Evolutionary conservation across 1,284 basidiomycete species (phyloP), one percentile per base, ranked within the genome.

Genomic region (Fomitopsis schrenkii): DNA sequence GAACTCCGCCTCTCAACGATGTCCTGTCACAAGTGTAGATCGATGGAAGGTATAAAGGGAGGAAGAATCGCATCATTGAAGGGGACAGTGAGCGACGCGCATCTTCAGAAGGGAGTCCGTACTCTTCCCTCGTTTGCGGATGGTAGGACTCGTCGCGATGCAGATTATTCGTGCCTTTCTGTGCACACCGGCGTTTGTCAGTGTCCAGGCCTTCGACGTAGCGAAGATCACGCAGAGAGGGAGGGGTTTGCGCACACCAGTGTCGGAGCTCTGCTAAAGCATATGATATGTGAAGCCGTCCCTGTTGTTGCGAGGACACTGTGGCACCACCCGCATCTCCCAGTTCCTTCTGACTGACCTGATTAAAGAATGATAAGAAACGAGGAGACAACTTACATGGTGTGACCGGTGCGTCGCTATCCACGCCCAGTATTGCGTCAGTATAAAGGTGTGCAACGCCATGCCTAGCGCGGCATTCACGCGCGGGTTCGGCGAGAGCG

Each of bases 401-500:
- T 74, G 82, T 7, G 76, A 71, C 62, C 80, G 80, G 65, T 84
- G 82, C 0, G 81, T 81, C 19, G 76, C 67, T 17, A 80, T 72
- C 82, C 82, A 84, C 3, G 82, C 72, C 61, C 75, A 82, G 64
- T 82, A 83, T 1, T 82, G 82, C 14, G 79, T 78, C 26, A 84
- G 64, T 17, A 81, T 71, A 68, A 77, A 80, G 26, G 72, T 73
- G 58, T 76, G 75, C 22, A 75, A 66, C 8, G 63, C 58, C 50
- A 76, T 63, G 0, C 75, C 75, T 15, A 73, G 58, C 1, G 62
- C 60, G n/a, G 67, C 58, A 60, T 77, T 77, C 22, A 74, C 57
- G 62, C 60, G 63, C 3, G 52, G 2, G 26, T 62, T 53, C 3
- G 65, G 66, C 1, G 70, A 71, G 19, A 74, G 58, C 3, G 70